phyloP scores from a whole-genome alignment of 2,329 filamentous ascomycete genomes.

The Penicillium sp. region DNA sequence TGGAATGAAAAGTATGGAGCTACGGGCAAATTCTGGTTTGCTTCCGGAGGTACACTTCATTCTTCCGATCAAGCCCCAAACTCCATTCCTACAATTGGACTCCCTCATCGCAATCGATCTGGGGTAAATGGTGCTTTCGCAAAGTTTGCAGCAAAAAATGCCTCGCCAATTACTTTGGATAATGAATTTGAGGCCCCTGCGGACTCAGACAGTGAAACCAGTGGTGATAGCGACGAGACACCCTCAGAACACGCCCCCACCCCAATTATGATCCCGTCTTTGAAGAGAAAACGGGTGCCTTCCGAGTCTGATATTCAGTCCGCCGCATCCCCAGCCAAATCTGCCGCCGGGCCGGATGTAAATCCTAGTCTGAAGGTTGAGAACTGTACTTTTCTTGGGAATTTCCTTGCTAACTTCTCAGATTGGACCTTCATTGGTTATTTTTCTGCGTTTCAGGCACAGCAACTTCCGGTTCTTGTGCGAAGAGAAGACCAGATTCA shows the following conservation, averaged over 20 bases:
- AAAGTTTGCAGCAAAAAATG: constrained; percentile 3
- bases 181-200: constrained; percentile 21
- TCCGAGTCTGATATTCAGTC: constrained; percentile 33
- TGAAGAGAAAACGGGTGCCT: constrained; percentile 38
- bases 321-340: constrained; percentile 30
- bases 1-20: constrained; percentile 56
- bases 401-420: constrained; percentile 39
- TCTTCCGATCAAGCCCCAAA: constrained; percentile 10
- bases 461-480: constrained; percentile 32
- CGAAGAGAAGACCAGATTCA: constrained; percentile 39
- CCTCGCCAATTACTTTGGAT: constrained; percentile 7
- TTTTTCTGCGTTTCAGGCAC: constrained; percentile 37
- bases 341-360: constrained; percentile 20
- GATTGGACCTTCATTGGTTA: constrained; percentile 43
- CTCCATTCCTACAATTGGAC: constrained; percentile 41
- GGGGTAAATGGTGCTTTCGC: not conserved
- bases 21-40: constrained; percentile 48
- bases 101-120: constrained; percentile 28
- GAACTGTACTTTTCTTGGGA: constrained; percentile 37
- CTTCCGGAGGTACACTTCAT: constrained; percentile 8
- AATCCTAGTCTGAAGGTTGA: constrained; percentile 25
- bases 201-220: constrained; percentile 29
- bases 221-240: constrained; percentile 30
- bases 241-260: constrained; percentile 22
- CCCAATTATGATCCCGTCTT: constrained; percentile 16